phyloP scores from a whole-genome alignment of 2,329 filamentous ascomycete genomes.

The Zymoseptoria ardabiliae region DNA sequence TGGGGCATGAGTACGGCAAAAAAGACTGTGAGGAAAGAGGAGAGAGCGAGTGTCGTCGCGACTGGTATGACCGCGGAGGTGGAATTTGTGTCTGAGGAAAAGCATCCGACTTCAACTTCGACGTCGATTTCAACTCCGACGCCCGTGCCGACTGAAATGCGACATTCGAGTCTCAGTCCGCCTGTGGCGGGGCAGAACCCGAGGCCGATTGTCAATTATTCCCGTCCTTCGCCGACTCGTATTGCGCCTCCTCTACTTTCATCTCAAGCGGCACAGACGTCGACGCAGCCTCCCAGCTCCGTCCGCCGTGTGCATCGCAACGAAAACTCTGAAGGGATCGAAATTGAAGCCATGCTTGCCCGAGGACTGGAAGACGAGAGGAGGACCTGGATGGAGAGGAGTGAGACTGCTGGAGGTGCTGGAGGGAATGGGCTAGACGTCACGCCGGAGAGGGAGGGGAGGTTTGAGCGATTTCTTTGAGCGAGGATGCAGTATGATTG shows the following conservation, averaged over 20 bases:
- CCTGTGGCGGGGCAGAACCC: not conserved
- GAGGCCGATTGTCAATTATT: not conserved
- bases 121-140: not conserved
- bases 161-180: not conserved
- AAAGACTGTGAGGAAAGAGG: not conserved
- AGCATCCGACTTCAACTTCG: not conserved
- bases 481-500: constrained; percentile 1
- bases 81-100: not conserved
- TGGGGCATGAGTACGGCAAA: not conserved
- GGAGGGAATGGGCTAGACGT: constrained; percentile 18
- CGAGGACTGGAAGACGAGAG: constrained; percentile 20
- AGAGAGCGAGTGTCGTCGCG: not conserved
- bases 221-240: not conserved
- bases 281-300: not conserved
- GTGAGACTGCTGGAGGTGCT: constrained; percentile 2
- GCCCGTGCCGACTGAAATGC: not conserved
- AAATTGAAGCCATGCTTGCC: constrained; percentile 16
- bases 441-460: constrained; percentile 27
- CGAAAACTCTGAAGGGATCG: constrained; percentile 20
- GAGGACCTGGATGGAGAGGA: constrained; percentile 15
- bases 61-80: not conserved
- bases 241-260: too few species aligned
- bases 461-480: constrained; percentile 25
- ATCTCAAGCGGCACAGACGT: not conserved
- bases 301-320: not conserved